Evolutionary conservation across 1,284 basidiomycete species (phyloP), one percentile per base, ranked within the genome.

Genomic region (Peniophora sp.): DNA sequence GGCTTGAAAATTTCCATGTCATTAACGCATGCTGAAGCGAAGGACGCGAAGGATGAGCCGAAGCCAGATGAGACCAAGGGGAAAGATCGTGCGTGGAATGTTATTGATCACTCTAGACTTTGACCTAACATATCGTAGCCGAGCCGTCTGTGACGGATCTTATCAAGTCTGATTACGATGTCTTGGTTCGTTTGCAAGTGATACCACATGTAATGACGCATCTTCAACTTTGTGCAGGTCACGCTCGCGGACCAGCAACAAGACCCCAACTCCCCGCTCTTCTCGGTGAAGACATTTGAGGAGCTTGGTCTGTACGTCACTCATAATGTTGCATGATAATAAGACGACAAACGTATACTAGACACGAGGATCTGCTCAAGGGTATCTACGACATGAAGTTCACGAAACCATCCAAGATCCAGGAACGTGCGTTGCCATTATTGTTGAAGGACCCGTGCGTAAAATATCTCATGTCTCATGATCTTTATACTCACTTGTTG

Each of bases 341-440:
- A 45, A 41, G 18, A 52, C 55, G 20, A 52, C 39, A 32, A 43
- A 51, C 42, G 43, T 35, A 27, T 39, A 35, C 14, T 63, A 96
- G 93, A 50, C 85, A 92, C 66, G 75, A 82, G 48, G 90, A 97
- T 66, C 77, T 99, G 24, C 79, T 97, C 57, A 97, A 96, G 68
- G 97, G 97, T n/a, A 81, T 99, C 49, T 97, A 95, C 67, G 86
- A 88, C 46, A 90, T 97, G 83, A 92, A 92, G 39, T 99, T 98
- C 70, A 90, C 92, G 50, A 97, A 96, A 68, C 97, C 97, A 3
- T 97, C 94, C 51, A 99, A 99, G 72, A 99, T 99, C 57, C 97
- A 99, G 73, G 97, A 98, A 74, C 87, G 91, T 55, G 97, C 97
- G 20, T 73, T 99, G 24, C 97, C 97, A 2, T 75, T 99, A 36